Base-by-base conservation (phyloP, 306 rosid species). In the Casuarina equisetifolia region DNA sequence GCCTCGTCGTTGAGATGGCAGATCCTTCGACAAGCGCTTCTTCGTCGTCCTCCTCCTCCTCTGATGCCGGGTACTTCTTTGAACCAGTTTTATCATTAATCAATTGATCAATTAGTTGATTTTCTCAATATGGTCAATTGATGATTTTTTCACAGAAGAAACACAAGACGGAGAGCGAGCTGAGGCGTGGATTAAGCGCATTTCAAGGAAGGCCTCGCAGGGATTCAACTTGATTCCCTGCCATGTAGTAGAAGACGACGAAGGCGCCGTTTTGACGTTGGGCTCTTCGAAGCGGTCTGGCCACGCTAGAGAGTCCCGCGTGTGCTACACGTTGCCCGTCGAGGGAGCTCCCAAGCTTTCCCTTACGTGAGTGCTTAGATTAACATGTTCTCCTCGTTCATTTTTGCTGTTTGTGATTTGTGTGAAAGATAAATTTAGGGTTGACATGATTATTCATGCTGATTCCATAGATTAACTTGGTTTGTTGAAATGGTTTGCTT, bases 151-250 rank as follows among this genome's bases (percentile, higher is more conserved):
- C 3, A 39, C 25, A 44, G 13, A 10, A 72, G 32, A 68, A 16
- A n/a, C 3, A 48, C 49, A 19, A 49, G 74, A 81, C 89, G 98
- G 81, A 42, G 89, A 83, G 2, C 80, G 82, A 77, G 78, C 91
- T 54, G 83, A 87, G 72, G 81, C 38, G 49, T 74, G 75, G 46
- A 76, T 87, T 6, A 82, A 81, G 76, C 82, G 84, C 59, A 86
- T 92, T 83, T 91, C 97, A 10, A 84, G 98, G 85, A 92, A 85
- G 76, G 75, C 87, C 48, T 75, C 12, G 42, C 77, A 81, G 25
- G 98, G 97, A 78, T 95, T 95, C 85, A 89, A 95, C 86, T 83
- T 95, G 82, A 88, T 95, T 76, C 92, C 87, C 15, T 85, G 80
- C 77, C 83, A 64, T 49, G 67, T 84, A 69, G 44, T 83, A 17